Evolutionary conservation across 78 protist genomes (phyloP).

Genomic region (Dictyostelium citrinum): DNA sequence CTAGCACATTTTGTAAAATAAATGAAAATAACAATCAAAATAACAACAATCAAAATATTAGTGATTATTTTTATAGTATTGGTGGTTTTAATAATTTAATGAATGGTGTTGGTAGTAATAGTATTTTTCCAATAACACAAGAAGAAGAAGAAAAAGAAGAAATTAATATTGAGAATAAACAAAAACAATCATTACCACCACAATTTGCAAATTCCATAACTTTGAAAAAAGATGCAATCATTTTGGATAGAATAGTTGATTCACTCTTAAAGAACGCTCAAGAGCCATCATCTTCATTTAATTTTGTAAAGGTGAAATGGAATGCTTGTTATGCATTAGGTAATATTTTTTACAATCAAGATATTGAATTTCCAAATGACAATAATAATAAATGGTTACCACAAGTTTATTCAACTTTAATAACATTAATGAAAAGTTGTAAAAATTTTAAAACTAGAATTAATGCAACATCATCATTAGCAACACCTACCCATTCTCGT

Average conservation of each 20-base stretch:
- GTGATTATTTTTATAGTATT: not conserved
- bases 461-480: slow-evolving; percentile 61
- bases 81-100: not conserved
- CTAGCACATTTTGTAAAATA: not conserved
- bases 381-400: slow-evolving; percentile 15
- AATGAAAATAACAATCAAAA: not conserved
- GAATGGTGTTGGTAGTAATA: not conserved
- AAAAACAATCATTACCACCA: not conserved
- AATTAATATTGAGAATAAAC: not conserved
- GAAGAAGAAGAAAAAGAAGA: not conserved
- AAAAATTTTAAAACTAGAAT: slow-evolving; percentile 65
- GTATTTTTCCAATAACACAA: not conserved
- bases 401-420: slow-evolving; percentile 25
- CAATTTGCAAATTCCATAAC: not conserved
- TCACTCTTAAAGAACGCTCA: slow-evolving; percentile 42
- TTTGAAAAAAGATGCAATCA: not conserved
- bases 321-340: slow-evolving; percentile 76
- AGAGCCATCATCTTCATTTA: slow-evolving; percentile 66
- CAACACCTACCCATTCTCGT: slow-evolving; percentile 22
- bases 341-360: slow-evolving; percentile 56
- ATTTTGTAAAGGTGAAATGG: slow-evolving; percentile 78
- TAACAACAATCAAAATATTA: not conserved
- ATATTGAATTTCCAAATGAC: slow-evolving; percentile 12
- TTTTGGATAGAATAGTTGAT: slow-evolving; percentile 42
- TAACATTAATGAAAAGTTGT: slow-evolving; percentile 10